Base-by-base conservation (phyloP, 1,139 yeast genomes). In the Candida sp. region DNA sequence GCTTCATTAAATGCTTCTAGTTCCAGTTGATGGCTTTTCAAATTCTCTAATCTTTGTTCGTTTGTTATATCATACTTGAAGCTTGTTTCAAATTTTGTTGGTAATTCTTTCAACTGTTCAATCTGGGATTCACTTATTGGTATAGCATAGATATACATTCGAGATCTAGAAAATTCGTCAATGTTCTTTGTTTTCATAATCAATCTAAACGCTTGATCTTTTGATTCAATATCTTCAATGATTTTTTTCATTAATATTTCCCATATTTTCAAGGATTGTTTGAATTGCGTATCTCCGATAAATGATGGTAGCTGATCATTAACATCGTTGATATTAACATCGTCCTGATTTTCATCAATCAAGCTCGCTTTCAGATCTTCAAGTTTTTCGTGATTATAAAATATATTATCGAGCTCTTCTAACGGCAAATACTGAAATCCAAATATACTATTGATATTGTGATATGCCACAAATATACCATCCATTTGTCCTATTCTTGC, bases 401-500 rank as follows among this genome's bases (percentile, higher is more conserved):
- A 68, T 1, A 70, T 54, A 40, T 61, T 58, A 59, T 93, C 97
- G 50, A 93, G 76, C 34, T 84, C 87, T 4, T 70, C 66, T 40
- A 90, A 65, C 1, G 96, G 93, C 23, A 93, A 63, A 61, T 93
- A 93, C 61, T 90, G 93, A 64, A 90, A 93, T 3, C 98, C 99
- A 63, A 93, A 87, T 57, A 91, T 79, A 38, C 82, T 72, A 36
- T 80, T 75, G 43, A 90, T 76, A 59, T 90, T 93, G 64, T 93
- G 99, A 60, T 85, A 93, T 0, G 97, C 97, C 22, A 93, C 73
- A 53, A 87, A 90, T 4, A 93, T 89, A 5, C 99, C 99, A 62
- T 91, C 97, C 99, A 93, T 93, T 54, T 87, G 83, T 1, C 99
- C 99, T 39, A 93, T 87, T 49, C 97, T 74, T 0, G 97, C 98